A percentile compares a stretch with the other conserved stretches of the same genome.
Conservation (phyloP, 2,329 filamentous ascomycete genomes). For the Dactylellina cionopaga region DNA sequence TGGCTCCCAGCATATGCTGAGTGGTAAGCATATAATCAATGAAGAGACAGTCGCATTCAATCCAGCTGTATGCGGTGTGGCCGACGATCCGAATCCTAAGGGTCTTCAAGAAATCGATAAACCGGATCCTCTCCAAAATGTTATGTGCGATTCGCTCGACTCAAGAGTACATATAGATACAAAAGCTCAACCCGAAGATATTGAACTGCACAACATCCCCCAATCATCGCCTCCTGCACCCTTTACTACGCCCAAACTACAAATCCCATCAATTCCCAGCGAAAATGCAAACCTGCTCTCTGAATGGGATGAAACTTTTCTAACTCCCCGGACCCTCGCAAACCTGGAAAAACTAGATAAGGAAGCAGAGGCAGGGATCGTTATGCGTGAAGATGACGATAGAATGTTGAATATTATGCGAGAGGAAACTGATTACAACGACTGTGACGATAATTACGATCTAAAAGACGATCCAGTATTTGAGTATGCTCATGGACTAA, state of each 20-base stretch:
- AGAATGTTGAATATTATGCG: constrained; percentile 23
- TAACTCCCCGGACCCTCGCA: constrained; percentile 18
- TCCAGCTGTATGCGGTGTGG: too few relatives aligned
- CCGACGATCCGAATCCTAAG: too few relatives aligned
- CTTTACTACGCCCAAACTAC: not conserved
- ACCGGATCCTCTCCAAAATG: too few relatives aligned
- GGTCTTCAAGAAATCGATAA: too few relatives aligned
- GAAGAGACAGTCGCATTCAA: too few relatives aligned
- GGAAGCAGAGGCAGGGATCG: constrained; percentile 3
- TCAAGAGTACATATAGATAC: too few relatives aligned
- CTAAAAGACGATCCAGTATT: constrained; percentile 28
- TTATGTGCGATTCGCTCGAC: too few relatives aligned
- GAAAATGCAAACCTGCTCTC: not conserved
- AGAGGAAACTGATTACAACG: constrained; percentile 47
- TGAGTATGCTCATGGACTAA: constrained; percentile 37
- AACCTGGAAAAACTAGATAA: constrained; percentile 16
- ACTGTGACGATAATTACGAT: constrained; percentile 50
- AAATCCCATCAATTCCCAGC: not conserved
- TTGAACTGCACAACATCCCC: too few relatives aligned
- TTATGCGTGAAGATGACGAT: constrained; percentile 37
- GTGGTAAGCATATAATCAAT: too few relatives aligned
- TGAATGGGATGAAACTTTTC: constrained; percentile 26
- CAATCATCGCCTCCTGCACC: constrained; percentile 22
- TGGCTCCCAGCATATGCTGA: too few relatives aligned
- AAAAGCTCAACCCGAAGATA: too few relatives aligned